phyloP scores from a whole-genome alignment of 257 asterid genomes.

The Solanum pinnatisectum region DNA sequence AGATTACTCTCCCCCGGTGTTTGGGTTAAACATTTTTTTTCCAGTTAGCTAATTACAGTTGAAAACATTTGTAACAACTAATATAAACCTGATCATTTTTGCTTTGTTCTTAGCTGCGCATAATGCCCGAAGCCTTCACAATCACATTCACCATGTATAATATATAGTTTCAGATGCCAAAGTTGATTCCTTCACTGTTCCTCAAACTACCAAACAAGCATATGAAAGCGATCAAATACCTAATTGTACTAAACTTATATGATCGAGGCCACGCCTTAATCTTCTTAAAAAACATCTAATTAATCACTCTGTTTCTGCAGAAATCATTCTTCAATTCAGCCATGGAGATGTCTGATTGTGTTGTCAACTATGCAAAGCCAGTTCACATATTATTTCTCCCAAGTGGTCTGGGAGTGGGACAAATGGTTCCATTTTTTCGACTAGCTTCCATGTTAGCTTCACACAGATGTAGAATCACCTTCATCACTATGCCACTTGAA shows the following conservation, averaged over 20 bases:
- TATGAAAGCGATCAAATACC: background rate
- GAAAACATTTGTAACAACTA: too few relatives aligned
- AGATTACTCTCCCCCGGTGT: too few relatives aligned
- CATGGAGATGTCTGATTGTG: background rate
- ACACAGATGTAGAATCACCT: constrained; percentile 9
- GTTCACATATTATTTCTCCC: constrained; percentile 25
- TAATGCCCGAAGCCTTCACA: background rate
- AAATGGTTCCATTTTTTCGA: constrained; percentile 9
- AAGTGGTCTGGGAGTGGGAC: constrained; percentile 20
- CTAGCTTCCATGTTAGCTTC: constrained; percentile 25
- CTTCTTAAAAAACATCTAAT: background rate
- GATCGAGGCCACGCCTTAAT: background rate
- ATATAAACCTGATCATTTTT: too few relatives aligned
- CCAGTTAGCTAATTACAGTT: too few relatives aligned
- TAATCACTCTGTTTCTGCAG: background rate
- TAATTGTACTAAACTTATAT: background rate
- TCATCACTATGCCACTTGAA: constrained; percentile 12
- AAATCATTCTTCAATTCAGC: background rate
- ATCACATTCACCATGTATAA: background rate
- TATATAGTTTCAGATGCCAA: background rate
- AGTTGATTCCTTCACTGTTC: constrained; percentile 8
- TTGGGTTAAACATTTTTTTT: too few relatives aligned
- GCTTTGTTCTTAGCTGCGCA: too few relatives aligned
- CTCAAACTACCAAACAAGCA: constrained; percentile 13
- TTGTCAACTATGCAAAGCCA: background rate